These are phyloP conservation scores for Juncus inflexus DNA, from an alignment of 176 grass and related monocot species.

Conservation along the genomic window DNA sequence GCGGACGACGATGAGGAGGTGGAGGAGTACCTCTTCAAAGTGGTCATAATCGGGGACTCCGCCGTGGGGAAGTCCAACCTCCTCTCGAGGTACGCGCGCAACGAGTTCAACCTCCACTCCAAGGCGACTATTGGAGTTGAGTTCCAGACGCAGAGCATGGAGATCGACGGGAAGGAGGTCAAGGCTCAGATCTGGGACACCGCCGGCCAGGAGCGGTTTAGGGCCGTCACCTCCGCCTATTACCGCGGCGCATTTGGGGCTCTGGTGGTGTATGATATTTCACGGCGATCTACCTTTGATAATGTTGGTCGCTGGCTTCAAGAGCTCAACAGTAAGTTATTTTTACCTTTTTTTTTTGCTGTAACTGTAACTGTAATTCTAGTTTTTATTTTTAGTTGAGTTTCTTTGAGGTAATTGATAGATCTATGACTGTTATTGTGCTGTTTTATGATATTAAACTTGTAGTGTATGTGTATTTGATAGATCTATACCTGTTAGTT, in stretches of 20 bases:
- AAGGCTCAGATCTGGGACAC: conserved; percentile 33
- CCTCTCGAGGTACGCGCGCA: conserved; percentile 20
- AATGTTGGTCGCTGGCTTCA: conserved; percentile 29
- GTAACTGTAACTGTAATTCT: not conserved
- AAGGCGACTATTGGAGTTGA: conserved; percentile 26
- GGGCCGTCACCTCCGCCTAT: conserved; percentile 25
- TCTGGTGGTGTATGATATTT: conserved; percentile 26
- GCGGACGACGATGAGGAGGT: conserved; percentile 23
- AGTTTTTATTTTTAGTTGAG: conserved; percentile 8
- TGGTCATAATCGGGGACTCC: conserved; percentile 25
- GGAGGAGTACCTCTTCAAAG: conserved; percentile 31
- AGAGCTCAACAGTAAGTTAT: conserved; percentile 30
- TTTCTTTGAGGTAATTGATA: conserved; percentile 14
- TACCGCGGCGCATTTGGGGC: conserved; percentile 27
- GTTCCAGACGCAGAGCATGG: conserved; percentile 30
- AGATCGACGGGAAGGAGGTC: conserved; percentile 28
- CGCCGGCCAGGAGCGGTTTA: conserved; percentile 19
- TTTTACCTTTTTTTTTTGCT: conserved; percentile 1
- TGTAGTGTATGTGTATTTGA: not conserved
- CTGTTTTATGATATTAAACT: not conserved
- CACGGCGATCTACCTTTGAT: conserved; percentile 23
- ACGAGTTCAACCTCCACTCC: conserved; percentile 29
- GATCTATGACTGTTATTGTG: not conserved
- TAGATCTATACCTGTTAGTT: not conserved
- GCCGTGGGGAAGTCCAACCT: conserved; percentile 25